Evolutionary conservation across 768 basidiomycete species (phyloP).

Genomic region (Pleurotus tuber-regium): DNA sequence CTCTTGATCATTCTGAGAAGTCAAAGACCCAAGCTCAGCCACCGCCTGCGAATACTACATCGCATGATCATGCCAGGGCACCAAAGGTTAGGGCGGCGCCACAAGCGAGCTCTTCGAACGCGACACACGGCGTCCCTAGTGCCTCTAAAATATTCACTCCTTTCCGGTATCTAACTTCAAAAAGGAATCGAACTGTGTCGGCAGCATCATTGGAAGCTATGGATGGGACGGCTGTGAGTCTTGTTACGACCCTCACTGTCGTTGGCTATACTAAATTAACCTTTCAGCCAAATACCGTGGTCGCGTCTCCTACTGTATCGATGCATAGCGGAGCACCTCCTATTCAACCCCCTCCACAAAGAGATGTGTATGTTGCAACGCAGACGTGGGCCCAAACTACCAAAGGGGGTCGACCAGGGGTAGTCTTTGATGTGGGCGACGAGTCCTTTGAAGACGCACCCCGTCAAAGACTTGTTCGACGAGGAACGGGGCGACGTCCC

Average conservation of each 20-base stretch:
- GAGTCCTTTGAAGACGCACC: constrained; percentile 41
- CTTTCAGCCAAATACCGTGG: constrained; percentile 60
- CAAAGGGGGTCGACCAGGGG: constrained; percentile 55
- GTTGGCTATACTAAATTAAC: constrained; percentile 1
- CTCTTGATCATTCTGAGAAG: constrained; percentile 1
- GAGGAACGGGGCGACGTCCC: constrained; percentile 4
- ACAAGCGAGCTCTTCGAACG: constrained; percentile 12
- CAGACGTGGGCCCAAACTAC: constrained; percentile 57
- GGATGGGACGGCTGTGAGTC: constrained; percentile 76
- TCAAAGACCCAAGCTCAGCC: neutral
- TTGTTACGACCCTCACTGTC: constrained; percentile 3
- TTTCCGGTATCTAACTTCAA: constrained; percentile 57
- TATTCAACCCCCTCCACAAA: constrained; percentile 53
- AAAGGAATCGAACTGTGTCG: constrained; percentile 66
- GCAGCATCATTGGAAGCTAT: constrained; percentile 74
- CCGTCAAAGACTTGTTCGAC: constrained; percentile 17
- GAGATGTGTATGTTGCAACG: constrained; percentile 64
- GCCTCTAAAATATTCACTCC: constrained; percentile 52
- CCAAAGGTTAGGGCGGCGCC: neutral
- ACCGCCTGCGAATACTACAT: neutral
- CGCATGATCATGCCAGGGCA: constrained; percentile 2
- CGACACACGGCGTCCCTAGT: constrained; percentile 14
- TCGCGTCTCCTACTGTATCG: constrained; percentile 75
- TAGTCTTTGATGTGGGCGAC: constrained; percentile 62
- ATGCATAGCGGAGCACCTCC: constrained; percentile 54